phyloP scores from a whole-genome alignment of 1,139 yeast species.

The Candida dubliniensis region DNA sequence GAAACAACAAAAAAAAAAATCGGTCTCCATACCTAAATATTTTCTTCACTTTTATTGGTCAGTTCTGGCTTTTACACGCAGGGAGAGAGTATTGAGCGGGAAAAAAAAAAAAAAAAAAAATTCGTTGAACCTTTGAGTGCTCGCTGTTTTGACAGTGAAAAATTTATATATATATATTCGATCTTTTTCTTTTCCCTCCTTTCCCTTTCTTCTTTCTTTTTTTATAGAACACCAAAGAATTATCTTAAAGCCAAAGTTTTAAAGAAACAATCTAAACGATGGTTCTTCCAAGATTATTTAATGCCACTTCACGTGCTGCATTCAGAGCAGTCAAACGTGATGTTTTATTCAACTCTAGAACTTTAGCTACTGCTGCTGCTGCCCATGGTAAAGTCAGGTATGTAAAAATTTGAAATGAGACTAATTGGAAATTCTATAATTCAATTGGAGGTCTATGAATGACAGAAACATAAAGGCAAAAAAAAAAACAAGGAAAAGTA shows the following conservation, averaged over 20 bases:
- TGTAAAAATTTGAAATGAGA: slow-evolving; percentile 32
- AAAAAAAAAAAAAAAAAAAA: slow-evolving; percentile 4
- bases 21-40: slow-evolving; percentile 2
- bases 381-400: slow-evolving; percentile 88
- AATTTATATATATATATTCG: slow-evolving; percentile 7
- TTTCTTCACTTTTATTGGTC: slow-evolving; percentile 4
- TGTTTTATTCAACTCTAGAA: slow-evolving; percentile 65
- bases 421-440: not conserved
- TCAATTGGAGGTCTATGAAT: not conserved
- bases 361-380: slow-evolving; percentile 86
- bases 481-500: no score
- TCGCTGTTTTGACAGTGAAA: slow-evolving; percentile 5
- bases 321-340: slow-evolving; percentile 87
- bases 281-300: slow-evolving; percentile 90
- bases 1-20: not conserved
- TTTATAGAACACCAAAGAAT: slow-evolving; percentile 12
- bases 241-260: slow-evolving; percentile 19
- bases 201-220: slow-evolving; percentile 14
- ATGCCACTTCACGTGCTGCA: slow-evolving; percentile 87
- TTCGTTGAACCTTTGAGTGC: slow-evolving; percentile 4
- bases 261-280: slow-evolving; percentile 26
- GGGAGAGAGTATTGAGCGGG: slow-evolving; percentile 3
- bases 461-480: no score
- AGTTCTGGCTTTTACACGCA: not conserved
- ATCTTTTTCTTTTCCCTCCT: slow-evolving; percentile 14